Base-by-base conservation (phyloP, 2,329 filamentous ascomycete species). In the Metarhizium anisopliae region DNA sequence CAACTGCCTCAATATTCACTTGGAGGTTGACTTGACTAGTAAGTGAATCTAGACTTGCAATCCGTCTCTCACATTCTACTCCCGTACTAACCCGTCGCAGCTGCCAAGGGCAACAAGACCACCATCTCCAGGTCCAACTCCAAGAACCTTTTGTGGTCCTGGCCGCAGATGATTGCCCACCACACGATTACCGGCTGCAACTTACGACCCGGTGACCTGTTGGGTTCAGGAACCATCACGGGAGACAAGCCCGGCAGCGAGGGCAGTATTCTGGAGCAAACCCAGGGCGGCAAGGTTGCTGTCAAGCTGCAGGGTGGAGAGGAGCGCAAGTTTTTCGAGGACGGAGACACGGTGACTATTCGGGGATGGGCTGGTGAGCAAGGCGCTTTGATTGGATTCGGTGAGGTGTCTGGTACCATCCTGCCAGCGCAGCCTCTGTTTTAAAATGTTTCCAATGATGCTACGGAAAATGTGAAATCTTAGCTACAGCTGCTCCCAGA, bases 81-180 rank as follows among this genome's bases (percentile, higher is more conserved):
- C 4, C 16, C 2, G 8, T 30, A 29, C 50, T 55, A 29, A 49
- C 2, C 47, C 11, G 11, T 5, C 8, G 0, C n/a, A 72, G 69
- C 70, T 3, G 59, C 65, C 38, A 58, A 59, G 10, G 70, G 68
- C 4, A 60, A 66, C 50, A 70, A 65, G 50, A 68, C 63, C 2
- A 63, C 66, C n/a, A 63, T 74, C 13, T 66, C 61, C 16, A 63
- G 61, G 47, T 72, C 71, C 6, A 72, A 65, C 51, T 68, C 70
- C 1, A 67, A 61, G 20, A 69, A 77, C 52, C 75, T 94, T 1
- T 77, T 93, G 1, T 94, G 84, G 78, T 92, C 88, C 0, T 94
- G 90, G 73, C 80, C 87, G 0, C 90, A 94, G 67, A 92, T 93
- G 88, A 74, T 94, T 38, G 81, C 89, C 0, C 89, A 94, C 69